phyloP scores from a whole-genome alignment of 768 basidiomycete species.

The Rickenella mellea region DNA sequence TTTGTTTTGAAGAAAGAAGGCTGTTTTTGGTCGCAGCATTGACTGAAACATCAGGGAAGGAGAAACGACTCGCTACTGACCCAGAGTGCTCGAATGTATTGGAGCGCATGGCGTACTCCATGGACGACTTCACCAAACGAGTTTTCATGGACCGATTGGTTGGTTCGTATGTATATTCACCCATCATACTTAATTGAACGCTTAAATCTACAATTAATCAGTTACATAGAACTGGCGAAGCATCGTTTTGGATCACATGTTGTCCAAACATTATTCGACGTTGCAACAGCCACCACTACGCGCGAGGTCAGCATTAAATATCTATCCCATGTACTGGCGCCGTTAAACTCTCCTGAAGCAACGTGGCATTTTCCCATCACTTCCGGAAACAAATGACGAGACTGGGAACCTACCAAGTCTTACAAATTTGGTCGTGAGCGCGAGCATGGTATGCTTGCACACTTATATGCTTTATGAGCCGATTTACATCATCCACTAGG shows the following conservation, averaged over 20 bases:
- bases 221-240: slow-evolving; percentile 54
- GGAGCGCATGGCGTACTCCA: slow-evolving; percentile 83
- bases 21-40: slow-evolving; percentile 78
- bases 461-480: slow-evolving; percentile 19
- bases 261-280: slow-evolving; percentile 77
- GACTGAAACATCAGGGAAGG: slow-evolving; percentile 77
- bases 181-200: neutral
- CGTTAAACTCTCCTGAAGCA: neutral
- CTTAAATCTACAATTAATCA: too few relatives aligned
- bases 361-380: slow-evolving; percentile 41
- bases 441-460: slow-evolving; percentile 44
- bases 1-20: slow-evolving; percentile 44
- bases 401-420: slow-evolving; percentile 61
- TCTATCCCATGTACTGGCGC: neutral
- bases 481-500: slow-evolving; percentile 29
- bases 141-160: slow-evolving; percentile 82
- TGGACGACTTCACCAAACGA: slow-evolving; percentile 93
- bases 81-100: slow-evolving; percentile 87
- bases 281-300: slow-evolving; percentile 51
- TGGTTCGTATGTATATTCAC: slow-evolving; percentile 71
- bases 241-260: slow-evolving; percentile 96
- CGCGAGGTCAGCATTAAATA: slow-evolving; percentile 45
- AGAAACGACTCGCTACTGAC: slow-evolving; percentile 85
- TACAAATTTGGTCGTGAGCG: slow-evolving; percentile 52
- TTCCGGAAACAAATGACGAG: slow-evolving; percentile 33